phyloP scores from a whole-genome alignment of 306 rosid genomes.

The Fragaria nilgerrensis region DNA sequence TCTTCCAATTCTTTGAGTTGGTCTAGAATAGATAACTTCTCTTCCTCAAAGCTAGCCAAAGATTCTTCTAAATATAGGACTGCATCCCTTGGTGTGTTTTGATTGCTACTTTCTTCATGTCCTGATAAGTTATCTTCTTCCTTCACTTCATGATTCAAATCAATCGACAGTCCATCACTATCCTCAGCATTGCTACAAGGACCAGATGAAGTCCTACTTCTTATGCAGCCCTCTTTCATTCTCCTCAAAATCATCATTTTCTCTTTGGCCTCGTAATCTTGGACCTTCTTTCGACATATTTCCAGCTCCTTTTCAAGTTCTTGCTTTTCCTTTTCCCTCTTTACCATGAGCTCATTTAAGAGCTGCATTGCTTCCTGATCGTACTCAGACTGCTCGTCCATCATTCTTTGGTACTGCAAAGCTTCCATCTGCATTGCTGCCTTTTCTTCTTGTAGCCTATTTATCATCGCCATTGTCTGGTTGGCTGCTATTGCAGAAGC shows the following conservation, averaged over 20 bases:
- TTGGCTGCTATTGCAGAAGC: conserved; percentile 92
- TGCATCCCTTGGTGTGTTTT: conserved; percentile 76
- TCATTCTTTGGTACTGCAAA: conserved; percentile 94
- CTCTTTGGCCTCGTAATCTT: conserved; percentile 72
- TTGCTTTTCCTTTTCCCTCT: conserved; percentile 89
- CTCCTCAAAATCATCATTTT: conserved; percentile 45
- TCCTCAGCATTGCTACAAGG: conserved; percentile 83
- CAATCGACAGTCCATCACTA: conserved; percentile 73
- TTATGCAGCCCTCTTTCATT: conserved; percentile 51
- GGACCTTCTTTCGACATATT: conserved; percentile 62
- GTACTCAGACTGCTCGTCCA: conserved; percentile 98
- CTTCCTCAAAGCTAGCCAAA: conserved; percentile 79
- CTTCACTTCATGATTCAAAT: conserved; percentile 60
- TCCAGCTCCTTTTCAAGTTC: conserved; percentile 83
- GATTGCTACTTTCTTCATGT: conserved; percentile 56
- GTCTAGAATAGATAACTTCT: conserved; percentile 75
- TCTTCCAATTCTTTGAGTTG: conserved; percentile 81
- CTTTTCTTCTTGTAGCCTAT: conserved; percentile 96
- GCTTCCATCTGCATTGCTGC: conserved; percentile 99
- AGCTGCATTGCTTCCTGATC: conserved; percentile 96
- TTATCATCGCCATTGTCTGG: conserved; percentile 99
- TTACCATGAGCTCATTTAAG: conserved; percentile 79
- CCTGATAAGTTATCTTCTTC: conserved; percentile 53
- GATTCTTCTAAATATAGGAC: conserved; percentile 76
- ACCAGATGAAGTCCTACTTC: conserved; percentile 68